Conservation (phyloP, 805 yeast species). For the Spathaspora hagerdaliae region DNA sequence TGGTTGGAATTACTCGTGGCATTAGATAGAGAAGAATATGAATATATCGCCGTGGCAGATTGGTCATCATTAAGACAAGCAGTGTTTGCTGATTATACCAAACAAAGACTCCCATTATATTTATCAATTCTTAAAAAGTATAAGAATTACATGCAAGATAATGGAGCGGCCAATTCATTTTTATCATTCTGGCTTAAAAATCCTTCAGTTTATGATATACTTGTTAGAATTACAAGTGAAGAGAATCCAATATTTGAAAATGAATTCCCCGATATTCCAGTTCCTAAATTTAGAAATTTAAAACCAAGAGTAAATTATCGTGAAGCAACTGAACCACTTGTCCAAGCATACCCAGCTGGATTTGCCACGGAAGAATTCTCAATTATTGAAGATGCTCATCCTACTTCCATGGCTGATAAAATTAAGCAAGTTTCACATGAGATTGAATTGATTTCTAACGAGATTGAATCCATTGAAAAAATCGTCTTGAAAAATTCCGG, state of each 20-base stretch:
- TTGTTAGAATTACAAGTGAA: constrained; percentile 20
- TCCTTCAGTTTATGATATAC: constrained; percentile 14
- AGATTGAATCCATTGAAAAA: no score
- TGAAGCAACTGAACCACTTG: constrained; percentile 14
- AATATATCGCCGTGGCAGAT: constrained; percentile 74
- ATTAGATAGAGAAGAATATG: constrained; percentile 52
- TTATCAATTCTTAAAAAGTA: constrained; percentile 51
- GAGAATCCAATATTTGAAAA: constrained; percentile 12
- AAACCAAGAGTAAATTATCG: constrained; percentile 21
- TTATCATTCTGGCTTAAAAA: constrained; percentile 27
- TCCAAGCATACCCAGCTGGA: neutral
- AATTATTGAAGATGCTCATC: no score
- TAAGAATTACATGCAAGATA: constrained; percentile 39
- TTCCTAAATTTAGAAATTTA: constrained; percentile 23
- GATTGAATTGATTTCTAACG: no score
- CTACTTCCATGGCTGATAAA: no score
- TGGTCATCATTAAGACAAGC: constrained; percentile 84
- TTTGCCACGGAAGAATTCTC: no score
- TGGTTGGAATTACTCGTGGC: constrained; percentile 50
- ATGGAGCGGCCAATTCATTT: constrained; percentile 24
- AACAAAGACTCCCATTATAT: constrained; percentile 50
- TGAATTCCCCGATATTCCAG: constrained; percentile 12
- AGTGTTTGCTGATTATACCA: constrained; percentile 36
- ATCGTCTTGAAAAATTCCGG: no score
- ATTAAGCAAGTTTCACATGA: no score